These are phyloP conservation scores for Auricularia heimuer DNA, from an alignment of 768 basidiomycete species.

Conservation along the genomic window DNA sequence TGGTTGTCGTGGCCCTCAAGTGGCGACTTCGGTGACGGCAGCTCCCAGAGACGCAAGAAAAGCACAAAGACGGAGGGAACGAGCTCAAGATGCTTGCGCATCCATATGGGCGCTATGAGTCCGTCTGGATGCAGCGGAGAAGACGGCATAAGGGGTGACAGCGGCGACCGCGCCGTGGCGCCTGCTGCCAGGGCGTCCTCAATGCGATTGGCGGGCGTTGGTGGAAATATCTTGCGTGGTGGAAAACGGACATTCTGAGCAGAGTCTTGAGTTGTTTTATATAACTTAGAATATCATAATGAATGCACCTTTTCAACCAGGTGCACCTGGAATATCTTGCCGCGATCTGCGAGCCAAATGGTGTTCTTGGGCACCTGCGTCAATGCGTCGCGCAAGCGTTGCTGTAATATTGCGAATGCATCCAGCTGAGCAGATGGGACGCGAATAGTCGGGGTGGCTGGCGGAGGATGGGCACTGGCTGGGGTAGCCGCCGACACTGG, in stretches of 20 bases:
- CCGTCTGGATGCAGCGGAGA: constrained; percentile 94
- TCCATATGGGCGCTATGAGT: constrained; percentile 95
- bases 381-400: constrained; percentile 61
- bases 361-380: constrained; percentile 36
- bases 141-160: constrained; percentile 83
- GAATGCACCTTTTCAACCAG: constrained; percentile 66
- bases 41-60: constrained; percentile 76
- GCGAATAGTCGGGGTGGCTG: constrained; percentile 18
- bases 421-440: constrained; percentile 33
- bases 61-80: constrained; percentile 90
- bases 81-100: constrained; percentile 87
- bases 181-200: constrained; percentile 29
- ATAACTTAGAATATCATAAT: not conserved
- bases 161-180: constrained; percentile 60
- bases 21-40: constrained; percentile 33
- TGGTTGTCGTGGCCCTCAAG: constrained; percentile 20
- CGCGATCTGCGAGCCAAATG: constrained; percentile 36
- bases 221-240: constrained; percentile 61
- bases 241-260: constrained; percentile 67
- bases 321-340: constrained; percentile 66
- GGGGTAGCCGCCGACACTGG: constrained; percentile 13
- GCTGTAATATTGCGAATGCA: constrained; percentile 47
- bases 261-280: no score
- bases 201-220: constrained; percentile 41
- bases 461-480: constrained; percentile 15